A percentile compares a stretch with the other conserved stretches of the same genome.
These are phyloP conservation scores for Geotrichum restrictum DNA, from an alignment of 1,139 yeast species.

Conservation along the genomic window DNA sequence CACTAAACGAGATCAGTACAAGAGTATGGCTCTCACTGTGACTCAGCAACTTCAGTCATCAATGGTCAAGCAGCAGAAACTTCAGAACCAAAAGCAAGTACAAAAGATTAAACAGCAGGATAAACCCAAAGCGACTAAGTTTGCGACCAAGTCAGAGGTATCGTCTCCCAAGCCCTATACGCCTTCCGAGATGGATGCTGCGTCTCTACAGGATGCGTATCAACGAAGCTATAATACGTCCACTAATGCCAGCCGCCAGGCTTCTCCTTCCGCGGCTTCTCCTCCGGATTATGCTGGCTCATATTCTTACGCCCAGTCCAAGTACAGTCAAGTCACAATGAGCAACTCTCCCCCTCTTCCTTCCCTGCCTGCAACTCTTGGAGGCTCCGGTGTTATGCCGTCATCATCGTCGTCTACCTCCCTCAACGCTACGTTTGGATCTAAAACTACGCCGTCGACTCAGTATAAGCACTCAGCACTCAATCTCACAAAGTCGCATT, in stretches of 20 bases:
- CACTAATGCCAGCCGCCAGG: slow-evolving; percentile 5
- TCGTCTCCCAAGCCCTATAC: neutral
- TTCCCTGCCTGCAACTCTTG: neutral
- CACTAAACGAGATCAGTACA: slow-evolving; percentile 29
- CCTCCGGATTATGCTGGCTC: neutral
- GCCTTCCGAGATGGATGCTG: neutral
- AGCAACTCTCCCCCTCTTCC: neutral
- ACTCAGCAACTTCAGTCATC: slow-evolving; percentile 35
- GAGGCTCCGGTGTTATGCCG: neutral
- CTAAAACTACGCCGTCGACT: neutral
- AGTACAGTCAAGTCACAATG: neutral
- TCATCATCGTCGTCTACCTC: too few relatives aligned
- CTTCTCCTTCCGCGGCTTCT: slow-evolving; percentile 5
- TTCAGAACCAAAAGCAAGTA: slow-evolving; percentile 6
- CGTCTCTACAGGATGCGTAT: neutral
- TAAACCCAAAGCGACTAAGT: neutral
- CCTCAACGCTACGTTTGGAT: neutral
- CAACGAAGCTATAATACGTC: slow-evolving; percentile 4
- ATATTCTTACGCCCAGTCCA: neutral
- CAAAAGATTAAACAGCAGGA: slow-evolving; percentile 1
- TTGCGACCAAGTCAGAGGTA: neutral
- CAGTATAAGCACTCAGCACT: slow-evolving; percentile 4
- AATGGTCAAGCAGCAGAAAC: slow-evolving; percentile 6
- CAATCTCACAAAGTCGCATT: neutral
- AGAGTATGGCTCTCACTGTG: slow-evolving; percentile 28